Evolutionary conservation across 2,329 filamentous ascomycete genomes (phyloP), one percentile per base, ranked within the genome.

Genomic region (Cladosporium sp.): DNA sequence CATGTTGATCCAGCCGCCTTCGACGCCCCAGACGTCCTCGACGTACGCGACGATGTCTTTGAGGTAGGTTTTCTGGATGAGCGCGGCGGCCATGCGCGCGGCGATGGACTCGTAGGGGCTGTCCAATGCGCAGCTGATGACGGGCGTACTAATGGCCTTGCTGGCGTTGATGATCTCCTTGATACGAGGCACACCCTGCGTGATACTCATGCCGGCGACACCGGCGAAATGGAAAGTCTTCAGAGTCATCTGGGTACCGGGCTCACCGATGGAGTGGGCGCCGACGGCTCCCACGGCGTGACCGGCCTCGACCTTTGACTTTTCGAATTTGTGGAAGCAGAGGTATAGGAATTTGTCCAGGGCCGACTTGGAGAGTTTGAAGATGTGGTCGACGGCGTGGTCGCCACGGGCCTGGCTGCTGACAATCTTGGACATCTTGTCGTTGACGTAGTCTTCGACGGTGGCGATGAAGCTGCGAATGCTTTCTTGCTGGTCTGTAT

Each of bases 121-220:
- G 56, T 89, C 79, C 4, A 97, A 77, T 4, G 88, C 85, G 63
- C 93, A 97, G 5, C 82, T 84, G 59, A 99, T 95, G 65, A 99
- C 86, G 0, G 93, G 93, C 0, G 93, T 99, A 68, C 88, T 95
- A 70, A 99, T 99, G 43, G 78, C 76, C 68, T 90, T 95, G 7
- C 90, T 96, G 5, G 93, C 93, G 72, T 99, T 99, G 83, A 99
- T 99, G 60, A 99, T 99, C 77, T 99, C 93, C 73, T 99, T 99
- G 76, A 99, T 99, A 84, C 93, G 92, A 1, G 93, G 93, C 6
- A 99, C 93, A 88, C 93, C 93, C 66, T 96, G 89, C 0, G 93
- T 99, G 66, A 99, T 96, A 79, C 89, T 96, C 93, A 99, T 97
- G 68, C 92, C 92, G 38, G 93, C 93, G 57, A 99, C 93, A 87